These are phyloP conservation scores for Leptographium radiaticola DNA, from an alignment of 2,329 filamentous ascomycete genomes.

Conservation along the genomic window DNA sequence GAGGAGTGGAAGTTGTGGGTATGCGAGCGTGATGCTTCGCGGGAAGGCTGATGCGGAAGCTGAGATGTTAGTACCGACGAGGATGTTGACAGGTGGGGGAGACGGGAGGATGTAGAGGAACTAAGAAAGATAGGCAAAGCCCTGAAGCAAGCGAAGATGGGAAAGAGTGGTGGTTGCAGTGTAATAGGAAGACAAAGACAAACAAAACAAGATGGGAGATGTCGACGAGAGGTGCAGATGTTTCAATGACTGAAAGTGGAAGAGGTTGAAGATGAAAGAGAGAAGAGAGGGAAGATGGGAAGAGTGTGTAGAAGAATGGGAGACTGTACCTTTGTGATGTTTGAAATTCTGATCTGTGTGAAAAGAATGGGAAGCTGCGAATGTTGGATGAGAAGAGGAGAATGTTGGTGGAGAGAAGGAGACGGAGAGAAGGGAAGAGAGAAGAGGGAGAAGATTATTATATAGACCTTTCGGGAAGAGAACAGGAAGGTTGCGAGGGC, in stretches of 20 bases:
- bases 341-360: neutral
- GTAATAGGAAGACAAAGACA: neutral
- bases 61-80: neutral
- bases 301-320: neutral
- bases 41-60: neutral
- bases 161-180: neutral
- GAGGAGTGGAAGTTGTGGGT: too few relatives aligned
- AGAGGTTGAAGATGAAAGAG: constrained; percentile 2
- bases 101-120: neutral
- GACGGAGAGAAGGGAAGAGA: neutral
- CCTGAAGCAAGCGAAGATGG: neutral
- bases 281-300: neutral
- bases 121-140: neutral
- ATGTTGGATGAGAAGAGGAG: neutral
- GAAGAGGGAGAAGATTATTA: neutral
- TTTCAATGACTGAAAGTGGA: constrained; percentile 11
- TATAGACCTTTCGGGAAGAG: neutral
- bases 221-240: constrained; percentile 7
- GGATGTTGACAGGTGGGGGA: neutral
- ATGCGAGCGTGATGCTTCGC: too few relatives aligned
- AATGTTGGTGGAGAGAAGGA: neutral
- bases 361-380: neutral
- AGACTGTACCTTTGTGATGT: neutral
- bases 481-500: neutral
- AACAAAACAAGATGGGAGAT: constrained; percentile 1